phyloP scores from a whole-genome alignment of 495 filamentous ascomycete genomes.

The Corynascus novoguineensis region DNA sequence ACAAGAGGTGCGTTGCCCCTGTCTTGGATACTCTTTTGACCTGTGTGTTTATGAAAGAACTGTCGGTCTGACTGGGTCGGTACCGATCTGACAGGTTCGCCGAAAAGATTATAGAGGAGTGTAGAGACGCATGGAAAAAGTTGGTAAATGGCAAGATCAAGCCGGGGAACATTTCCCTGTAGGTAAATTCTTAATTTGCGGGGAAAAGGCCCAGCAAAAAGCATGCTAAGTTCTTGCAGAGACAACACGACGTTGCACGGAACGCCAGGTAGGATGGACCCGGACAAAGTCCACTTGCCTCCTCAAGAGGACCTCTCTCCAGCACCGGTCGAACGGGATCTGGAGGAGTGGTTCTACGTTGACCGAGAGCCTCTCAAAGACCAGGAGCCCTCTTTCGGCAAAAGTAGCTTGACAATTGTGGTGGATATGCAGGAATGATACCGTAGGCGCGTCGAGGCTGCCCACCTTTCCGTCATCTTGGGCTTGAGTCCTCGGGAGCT shows the following conservation, averaged over 20 bases:
- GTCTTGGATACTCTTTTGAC: too few species aligned
- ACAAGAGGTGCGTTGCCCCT: neutral
- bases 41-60: too few species aligned
- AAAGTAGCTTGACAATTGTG: neutral
- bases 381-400: neutral
- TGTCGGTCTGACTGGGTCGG: neutral
- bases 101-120: constrained; percentile 15
- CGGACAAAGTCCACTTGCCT: constrained; percentile 17
- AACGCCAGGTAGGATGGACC: constrained; percentile 24
- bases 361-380: neutral
- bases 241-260: constrained; percentile 24
- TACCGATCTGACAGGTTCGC: too few species aligned
- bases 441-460: too few species aligned
- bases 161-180: constrained; percentile 16
- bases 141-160: constrained; percentile 20
- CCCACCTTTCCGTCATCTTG: too few species aligned
- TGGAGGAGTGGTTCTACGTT: constrained; percentile 19
- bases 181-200: neutral
- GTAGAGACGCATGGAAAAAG: constrained; percentile 18
- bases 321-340: constrained; percentile 14
- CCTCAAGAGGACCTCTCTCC: constrained; percentile 21
- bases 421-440: neutral
- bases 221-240: constrained; percentile 7
- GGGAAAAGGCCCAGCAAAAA: neutral
- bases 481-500: too few species aligned